Conservation (phyloP, 495 filamentous ascomycete genomes). For the Penicillium steckii region DNA sequence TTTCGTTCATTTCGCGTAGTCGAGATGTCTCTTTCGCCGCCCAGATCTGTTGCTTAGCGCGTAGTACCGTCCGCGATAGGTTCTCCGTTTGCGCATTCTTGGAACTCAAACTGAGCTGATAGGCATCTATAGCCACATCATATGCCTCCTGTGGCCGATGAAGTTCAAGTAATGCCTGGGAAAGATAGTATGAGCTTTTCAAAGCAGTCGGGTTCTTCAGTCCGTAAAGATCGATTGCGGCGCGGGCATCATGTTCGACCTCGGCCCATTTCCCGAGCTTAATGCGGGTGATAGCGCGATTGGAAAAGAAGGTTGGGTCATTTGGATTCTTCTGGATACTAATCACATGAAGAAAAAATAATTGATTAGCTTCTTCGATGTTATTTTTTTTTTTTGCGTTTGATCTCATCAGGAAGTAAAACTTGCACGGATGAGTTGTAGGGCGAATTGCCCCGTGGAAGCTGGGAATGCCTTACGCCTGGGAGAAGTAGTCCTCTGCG, state of each 20-base stretch:
- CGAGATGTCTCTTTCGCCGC: constrained; percentile 48
- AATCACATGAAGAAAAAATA: neutral
- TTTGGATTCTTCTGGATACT: constrained; percentile 49
- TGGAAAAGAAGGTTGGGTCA: constrained; percentile 64
- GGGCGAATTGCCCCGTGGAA: neutral
- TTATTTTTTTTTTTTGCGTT: no score
- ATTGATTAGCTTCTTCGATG: neutral
- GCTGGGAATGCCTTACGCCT: constrained; percentile 62
- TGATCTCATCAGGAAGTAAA: no score
- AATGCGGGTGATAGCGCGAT: constrained; percentile 83
- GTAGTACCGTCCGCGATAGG: constrained; percentile 66
- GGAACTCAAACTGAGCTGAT: constrained; percentile 62
- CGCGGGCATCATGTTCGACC: constrained; percentile 77
- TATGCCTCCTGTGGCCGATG: constrained; percentile 74
- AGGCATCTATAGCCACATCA: constrained; percentile 67
- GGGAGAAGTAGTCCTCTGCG: constrained; percentile 79
- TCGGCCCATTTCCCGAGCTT: constrained; percentile 67
- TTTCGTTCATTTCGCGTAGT: constrained; percentile 45
- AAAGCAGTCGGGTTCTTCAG: constrained; percentile 50
- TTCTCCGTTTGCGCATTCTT: constrained; percentile 60
- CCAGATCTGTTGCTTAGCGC: constrained; percentile 71
- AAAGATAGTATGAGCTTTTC: constrained; percentile 83
- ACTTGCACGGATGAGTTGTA: neutral
- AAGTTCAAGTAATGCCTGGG: constrained; percentile 77
- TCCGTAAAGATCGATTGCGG: constrained; percentile 65